Conservation (phyloP, 495 filamentous ascomycete species). For the Trichoderma erinaceum region DNA sequence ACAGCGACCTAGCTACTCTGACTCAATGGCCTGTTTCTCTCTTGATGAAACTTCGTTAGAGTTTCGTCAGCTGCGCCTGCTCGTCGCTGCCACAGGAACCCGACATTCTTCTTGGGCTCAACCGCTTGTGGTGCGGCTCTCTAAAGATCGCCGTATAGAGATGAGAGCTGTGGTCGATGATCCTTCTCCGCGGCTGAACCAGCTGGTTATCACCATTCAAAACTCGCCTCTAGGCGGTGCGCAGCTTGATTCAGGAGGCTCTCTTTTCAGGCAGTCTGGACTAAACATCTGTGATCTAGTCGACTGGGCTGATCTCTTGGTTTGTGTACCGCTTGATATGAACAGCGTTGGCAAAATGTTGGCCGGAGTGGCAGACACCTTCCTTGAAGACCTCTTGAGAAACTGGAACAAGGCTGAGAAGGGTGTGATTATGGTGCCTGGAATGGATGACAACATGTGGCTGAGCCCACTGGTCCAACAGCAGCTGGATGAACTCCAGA, state of each 20-base stretch:
- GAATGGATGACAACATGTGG: slow-evolving; percentile 79
- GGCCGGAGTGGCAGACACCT: slow-evolving; percentile 65
- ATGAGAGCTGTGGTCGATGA: slow-evolving; percentile 51
- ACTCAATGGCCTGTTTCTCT: not conserved
- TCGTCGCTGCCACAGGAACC: slow-evolving; percentile 48
- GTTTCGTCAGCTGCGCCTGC: slow-evolving; percentile 36
- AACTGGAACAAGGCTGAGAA: slow-evolving; percentile 81
- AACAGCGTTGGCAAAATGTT: slow-evolving; percentile 78
- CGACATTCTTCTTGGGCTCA: slow-evolving; percentile 47
- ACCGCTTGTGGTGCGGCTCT: slow-evolving; percentile 48
- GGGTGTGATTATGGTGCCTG: slow-evolving; percentile 65
- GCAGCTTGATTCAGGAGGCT: slow-evolving; percentile 21
- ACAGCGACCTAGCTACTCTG: not conserved
- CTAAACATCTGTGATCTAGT: slow-evolving; percentile 62
- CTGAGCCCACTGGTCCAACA: slow-evolving; percentile 68
- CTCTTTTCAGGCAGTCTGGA: slow-evolving; percentile 35
- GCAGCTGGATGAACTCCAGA: slow-evolving; percentile 70
- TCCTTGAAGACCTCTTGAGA: slow-evolving; percentile 66
- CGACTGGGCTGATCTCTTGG: slow-evolving; percentile 80
- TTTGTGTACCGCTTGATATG: slow-evolving; percentile 78
- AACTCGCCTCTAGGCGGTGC: slow-evolving; percentile 34
- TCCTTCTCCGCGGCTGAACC: slow-evolving; percentile 42
- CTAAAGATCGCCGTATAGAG: slow-evolving; percentile 49
- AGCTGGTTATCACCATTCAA: slow-evolving; percentile 45
- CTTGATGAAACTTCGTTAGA: not conserved